Conservation (phyloP, 306 rosid species). For the Oxytropis ochrocephala region DNA sequence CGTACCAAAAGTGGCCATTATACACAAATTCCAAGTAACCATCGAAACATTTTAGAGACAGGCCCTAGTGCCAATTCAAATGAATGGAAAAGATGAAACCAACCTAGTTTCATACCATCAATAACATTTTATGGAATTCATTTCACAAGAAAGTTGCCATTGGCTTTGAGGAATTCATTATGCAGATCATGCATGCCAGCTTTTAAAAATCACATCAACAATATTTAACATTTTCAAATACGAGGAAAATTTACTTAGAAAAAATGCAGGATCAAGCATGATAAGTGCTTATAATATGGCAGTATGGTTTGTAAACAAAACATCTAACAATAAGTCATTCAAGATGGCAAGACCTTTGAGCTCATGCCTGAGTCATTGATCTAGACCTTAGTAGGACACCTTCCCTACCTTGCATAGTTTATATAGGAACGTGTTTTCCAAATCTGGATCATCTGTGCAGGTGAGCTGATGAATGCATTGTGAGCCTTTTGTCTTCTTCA, state of each 20-base stretch:
- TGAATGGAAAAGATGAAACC: too few relatives aligned
- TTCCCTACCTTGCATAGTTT: slow-evolving; percentile 70
- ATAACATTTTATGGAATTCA: not conserved
- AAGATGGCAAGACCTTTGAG: slow-evolving; percentile 19
- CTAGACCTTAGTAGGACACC: slow-evolving; percentile 10
- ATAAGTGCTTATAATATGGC: not conserved
- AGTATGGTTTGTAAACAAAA: not conserved
- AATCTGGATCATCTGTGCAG: slow-evolving; percentile 84
- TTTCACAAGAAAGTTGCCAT: not conserved
- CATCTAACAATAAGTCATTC: not conserved
- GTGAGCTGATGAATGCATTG: slow-evolving; percentile 95
- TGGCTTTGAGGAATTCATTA: not conserved
- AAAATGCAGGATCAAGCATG: not conserved
- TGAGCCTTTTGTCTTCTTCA: slow-evolving; percentile 81
- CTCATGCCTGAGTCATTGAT: slow-evolving; percentile 8
- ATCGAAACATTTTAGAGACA: not conserved
- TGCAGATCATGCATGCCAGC: not conserved
- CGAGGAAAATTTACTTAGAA: too few relatives aligned
- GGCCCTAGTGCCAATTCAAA: too few relatives aligned
- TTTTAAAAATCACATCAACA: too few relatives aligned
- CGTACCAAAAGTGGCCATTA: not conserved
- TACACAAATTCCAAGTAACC: not conserved
- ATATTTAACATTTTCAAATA: too few relatives aligned
- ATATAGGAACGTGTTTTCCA: slow-evolving; percentile 79
- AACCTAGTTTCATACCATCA: too few relatives aligned